These are phyloP conservation scores for Populus alba DNA, from an alignment of 345 rosid genomes.

Conservation along the genomic window DNA sequence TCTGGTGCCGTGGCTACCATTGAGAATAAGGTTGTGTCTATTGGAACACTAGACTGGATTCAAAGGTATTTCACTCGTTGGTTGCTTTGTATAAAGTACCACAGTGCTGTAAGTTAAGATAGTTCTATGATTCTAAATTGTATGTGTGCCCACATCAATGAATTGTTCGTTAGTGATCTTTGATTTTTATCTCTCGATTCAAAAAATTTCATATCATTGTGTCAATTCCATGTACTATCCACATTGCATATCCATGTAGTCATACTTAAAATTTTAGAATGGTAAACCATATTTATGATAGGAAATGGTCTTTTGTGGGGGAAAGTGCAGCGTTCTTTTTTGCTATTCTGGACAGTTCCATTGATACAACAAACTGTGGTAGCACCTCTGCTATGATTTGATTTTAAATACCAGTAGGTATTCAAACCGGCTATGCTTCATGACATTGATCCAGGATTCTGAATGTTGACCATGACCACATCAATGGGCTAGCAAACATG, in stretches of 20 bases:
- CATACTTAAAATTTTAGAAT: neutral
- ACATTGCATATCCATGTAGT: neutral
- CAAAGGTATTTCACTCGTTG: slow-evolving; percentile 46
- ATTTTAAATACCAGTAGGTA: neutral
- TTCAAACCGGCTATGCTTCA: neutral
- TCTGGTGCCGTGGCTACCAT: slow-evolving; percentile 79
- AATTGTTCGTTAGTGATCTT: neutral
- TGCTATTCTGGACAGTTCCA: neutral
- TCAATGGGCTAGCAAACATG: neutral
- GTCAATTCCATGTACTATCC: neutral
- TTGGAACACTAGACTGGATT: slow-evolving; percentile 92
- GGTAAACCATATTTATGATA: neutral
- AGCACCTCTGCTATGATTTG: neutral
- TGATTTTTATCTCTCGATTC: neutral
- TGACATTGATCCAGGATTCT: neutral
- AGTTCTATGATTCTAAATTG: neutral
- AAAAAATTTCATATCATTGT: no score
- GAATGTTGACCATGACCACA: neutral
- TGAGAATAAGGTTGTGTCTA: slow-evolving; percentile 64
- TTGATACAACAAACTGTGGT: neutral
- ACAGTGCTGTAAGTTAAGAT: neutral
- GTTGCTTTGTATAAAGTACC: slow-evolving; percentile 1
- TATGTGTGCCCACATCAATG: neutral
- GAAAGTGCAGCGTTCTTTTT: neutral
- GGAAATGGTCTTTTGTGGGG: neutral